A percentile compares a stretch with the other conserved stretches of the same genome.
Evolutionary conservation across 192 early-diverging fungal genomes (phyloP).

Genomic region (Lunasporangiospora selenospora): DNA sequence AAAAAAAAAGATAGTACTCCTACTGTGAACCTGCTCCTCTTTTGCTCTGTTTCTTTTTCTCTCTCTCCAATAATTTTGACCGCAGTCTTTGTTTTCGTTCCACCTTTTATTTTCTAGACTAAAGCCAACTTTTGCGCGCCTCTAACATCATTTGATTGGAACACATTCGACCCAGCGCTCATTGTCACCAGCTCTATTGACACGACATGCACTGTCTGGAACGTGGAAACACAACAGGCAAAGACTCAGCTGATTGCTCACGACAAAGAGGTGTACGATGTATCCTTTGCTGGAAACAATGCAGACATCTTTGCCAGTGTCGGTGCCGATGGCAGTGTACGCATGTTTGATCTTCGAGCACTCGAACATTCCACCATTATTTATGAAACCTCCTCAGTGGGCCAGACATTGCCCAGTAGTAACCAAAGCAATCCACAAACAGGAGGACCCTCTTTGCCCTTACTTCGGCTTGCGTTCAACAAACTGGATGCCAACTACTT

Average conservation of each 20-base stretch:
- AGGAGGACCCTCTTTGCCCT: conserved; percentile 52
- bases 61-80: not conserved
- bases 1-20: conserved; percentile 25
- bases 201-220: conserved; percentile 99
- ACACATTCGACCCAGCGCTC: conserved; percentile 81
- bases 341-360: conserved; percentile 96
- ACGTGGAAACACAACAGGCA: conserved; percentile 93
- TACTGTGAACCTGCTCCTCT: not conserved
- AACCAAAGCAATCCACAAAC: conserved; percentile 13
- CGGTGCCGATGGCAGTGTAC: conserved; percentile 96
- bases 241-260: conserved; percentile 99
- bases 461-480: conserved; percentile 91
- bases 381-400: conserved; percentile 80
- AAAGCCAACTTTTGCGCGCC: conserved; percentile 87
- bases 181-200: conserved; percentile 95
- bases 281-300: conserved; percentile 87
- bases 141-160: conserved; percentile 98
- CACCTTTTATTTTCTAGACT: conserved; percentile 31
- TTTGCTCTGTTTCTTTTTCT: not conserved
- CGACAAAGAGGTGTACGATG: conserved; percentile 98
- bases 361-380: conserved; percentile 98
- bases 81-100: not conserved
- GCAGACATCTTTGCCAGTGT: conserved; percentile 95
- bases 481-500: conserved; percentile 90
- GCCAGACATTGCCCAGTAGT: conserved; percentile 30